These are phyloP conservation scores for Domatiomyces globalis DNA, from an alignment of 2,329 filamentous ascomycete genomes.

Conservation along the genomic window DNA sequence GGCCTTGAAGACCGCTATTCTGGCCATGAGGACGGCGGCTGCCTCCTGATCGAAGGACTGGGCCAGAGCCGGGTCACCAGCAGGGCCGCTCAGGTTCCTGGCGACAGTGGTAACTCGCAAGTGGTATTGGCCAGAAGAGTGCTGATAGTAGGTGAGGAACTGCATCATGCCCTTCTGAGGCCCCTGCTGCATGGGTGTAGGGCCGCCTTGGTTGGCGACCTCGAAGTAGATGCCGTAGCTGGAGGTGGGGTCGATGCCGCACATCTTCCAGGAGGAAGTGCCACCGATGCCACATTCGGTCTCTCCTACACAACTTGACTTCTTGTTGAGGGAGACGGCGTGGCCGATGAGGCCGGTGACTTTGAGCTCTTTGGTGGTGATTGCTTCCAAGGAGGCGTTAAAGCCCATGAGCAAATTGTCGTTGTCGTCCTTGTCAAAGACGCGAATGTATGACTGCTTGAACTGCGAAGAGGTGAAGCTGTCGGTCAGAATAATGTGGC, in stretches of 20 bases:
- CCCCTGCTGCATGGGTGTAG: conserved; percentile 68
- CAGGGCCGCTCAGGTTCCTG: conserved; percentile 78
- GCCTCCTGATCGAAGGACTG: conserved; percentile 98
- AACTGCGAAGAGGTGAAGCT: conserved; percentile 99
- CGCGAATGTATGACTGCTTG: conserved; percentile 91
- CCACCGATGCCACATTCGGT: conserved; percentile 98
- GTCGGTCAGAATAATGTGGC: conserved; percentile 95
- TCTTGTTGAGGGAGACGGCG: conserved; percentile 93
- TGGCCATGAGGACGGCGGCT: conserved; percentile 94
- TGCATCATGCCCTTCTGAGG: conserved; percentile 93
- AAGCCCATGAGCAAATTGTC: conserved; percentile 97
- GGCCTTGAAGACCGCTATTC: conserved; percentile 96
- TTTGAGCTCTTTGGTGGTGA: conserved; percentile 96
- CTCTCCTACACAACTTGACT: conserved; percentile 90
- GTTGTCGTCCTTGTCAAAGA: conserved; percentile 92
- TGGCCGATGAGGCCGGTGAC: conserved; percentile 95
- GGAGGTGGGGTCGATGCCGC: conserved; percentile 82
- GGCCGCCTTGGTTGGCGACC: conserved; percentile 83
- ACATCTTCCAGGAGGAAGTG: conserved; percentile 99
- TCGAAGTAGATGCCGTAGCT: conserved; percentile 98
- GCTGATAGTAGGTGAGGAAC: conserved; percentile 96
- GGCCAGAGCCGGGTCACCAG: conserved; percentile 84
- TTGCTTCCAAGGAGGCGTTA: conserved; percentile 86
- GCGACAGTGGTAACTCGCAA: conserved; percentile 89
- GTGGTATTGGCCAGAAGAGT: conserved; percentile 91